These are phyloP conservation scores for Nannochloropsis granulata DNA, from an alignment of 108 stramenopile species.

Conservation along the genomic window DNA sequence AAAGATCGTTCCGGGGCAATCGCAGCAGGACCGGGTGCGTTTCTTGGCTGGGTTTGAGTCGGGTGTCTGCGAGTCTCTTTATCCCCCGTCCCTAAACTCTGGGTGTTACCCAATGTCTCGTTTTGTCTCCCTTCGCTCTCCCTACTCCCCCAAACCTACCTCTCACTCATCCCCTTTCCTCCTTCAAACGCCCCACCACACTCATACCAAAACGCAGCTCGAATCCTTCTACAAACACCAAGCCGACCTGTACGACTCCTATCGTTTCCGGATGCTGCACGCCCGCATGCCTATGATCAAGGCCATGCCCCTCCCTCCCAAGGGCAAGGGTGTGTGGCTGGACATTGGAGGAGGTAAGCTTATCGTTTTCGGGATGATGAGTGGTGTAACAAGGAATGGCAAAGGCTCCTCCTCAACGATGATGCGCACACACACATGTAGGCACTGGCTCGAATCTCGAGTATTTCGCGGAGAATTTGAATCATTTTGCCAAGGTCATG, in stretches of 20 bases:
- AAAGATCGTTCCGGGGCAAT: background rate
- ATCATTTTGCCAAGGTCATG: slow-evolving; percentile 13
- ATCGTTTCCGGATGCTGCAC: slow-evolving; percentile 23
- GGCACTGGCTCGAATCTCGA: slow-evolving; percentile 25
- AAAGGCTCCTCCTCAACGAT: too few relatives aligned
- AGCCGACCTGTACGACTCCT: slow-evolving; percentile 22
- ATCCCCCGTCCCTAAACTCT: too few relatives aligned
- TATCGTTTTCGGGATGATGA: too few relatives aligned
- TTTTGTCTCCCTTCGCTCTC: too few relatives aligned
- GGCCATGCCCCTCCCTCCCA: background rate
- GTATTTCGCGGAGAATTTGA: slow-evolving; percentile 8
- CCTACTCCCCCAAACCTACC: too few relatives aligned
- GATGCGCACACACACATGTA: too few relatives aligned
- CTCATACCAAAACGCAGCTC: background rate
- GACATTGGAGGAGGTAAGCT: slow-evolving; percentile 12
- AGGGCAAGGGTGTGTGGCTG: background rate
- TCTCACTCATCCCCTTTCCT: too few relatives aligned
- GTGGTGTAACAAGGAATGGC: too few relatives aligned
- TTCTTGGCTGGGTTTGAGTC: too few relatives aligned
- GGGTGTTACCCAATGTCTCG: too few relatives aligned
- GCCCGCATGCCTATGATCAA: slow-evolving; percentile 5
- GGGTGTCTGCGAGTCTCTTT: too few relatives aligned
- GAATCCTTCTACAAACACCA: slow-evolving; percentile 1
- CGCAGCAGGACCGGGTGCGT: background rate
- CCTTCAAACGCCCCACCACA: too few relatives aligned